A percentile compares a stretch with the other conserved stretches of the same genome.
Evolutionary conservation across 2,329 filamentous ascomycete genomes (phyloP).

Genomic region (Lomentospora prolificans): DNA sequence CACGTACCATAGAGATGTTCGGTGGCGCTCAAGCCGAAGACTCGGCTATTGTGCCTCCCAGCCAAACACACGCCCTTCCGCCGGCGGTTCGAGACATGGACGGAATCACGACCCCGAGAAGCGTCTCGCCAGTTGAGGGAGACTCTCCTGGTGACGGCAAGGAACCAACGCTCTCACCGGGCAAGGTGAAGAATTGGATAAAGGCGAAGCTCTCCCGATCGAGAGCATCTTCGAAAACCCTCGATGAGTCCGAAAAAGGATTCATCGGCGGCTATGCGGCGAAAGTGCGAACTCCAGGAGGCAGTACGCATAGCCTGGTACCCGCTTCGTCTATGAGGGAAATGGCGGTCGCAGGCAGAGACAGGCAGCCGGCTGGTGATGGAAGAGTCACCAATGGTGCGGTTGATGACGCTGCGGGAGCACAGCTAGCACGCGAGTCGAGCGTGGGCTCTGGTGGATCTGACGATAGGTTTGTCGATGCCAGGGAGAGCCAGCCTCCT

Average conservation of each 20-base stretch:
- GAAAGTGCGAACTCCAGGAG: background rate
- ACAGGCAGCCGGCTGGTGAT: background rate
- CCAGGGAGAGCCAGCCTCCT: background rate
- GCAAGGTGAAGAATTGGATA: conserved; percentile 10
- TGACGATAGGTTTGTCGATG: conserved; percentile 6
- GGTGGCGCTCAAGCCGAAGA: background rate
- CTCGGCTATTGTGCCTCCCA: background rate
- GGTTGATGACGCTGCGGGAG: background rate
- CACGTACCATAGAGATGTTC: background rate
- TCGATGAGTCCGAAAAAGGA: background rate
- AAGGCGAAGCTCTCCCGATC: conserved; percentile 3
- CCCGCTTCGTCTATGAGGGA: background rate
- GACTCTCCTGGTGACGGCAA: background rate
- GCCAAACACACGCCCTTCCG: background rate
- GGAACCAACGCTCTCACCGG: conserved; percentile 10
- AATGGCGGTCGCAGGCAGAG: background rate
- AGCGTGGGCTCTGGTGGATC: background rate
- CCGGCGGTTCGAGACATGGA: background rate
- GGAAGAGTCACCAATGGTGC: background rate
- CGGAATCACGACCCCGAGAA: background rate
- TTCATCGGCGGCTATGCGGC: conserved; percentile 4
- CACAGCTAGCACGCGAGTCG: background rate
- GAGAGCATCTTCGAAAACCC: background rate
- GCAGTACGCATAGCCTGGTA: background rate
- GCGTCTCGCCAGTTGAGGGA: background rate